phyloP scores from a whole-genome alignment of 1,284 basidiomycete species.

The Melampsora occidentalis region DNA sequence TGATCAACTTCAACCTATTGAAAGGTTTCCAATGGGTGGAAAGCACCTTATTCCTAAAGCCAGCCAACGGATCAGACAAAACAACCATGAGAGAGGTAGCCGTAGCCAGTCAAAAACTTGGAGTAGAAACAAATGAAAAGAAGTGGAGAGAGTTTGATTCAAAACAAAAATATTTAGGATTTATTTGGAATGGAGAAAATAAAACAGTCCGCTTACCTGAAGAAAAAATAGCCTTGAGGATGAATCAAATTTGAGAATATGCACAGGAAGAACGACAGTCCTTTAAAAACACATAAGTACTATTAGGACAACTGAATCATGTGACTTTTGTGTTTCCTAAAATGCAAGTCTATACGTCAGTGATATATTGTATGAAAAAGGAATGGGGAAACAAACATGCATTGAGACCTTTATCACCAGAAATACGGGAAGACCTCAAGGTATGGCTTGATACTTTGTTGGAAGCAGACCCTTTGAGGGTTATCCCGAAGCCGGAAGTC shows the following conservation, averaged over 20 bases:
- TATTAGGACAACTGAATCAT: not conserved
- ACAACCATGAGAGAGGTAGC: not conserved
- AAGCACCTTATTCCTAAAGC: not conserved
- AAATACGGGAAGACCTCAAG: not conserved
- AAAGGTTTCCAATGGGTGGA: not conserved
- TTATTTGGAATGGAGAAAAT: not conserved
- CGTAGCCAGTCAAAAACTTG: not conserved
- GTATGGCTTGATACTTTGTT: not conserved
- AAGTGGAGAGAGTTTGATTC: not conserved
- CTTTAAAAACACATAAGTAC: not conserved
- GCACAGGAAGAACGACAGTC: not conserved
- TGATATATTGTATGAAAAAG: not conserved
- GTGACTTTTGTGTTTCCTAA: slow-evolving; percentile 2
- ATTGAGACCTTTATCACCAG: not conserved
- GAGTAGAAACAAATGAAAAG: not conserved
- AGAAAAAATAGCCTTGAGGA: not conserved
- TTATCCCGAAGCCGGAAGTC: not conserved
- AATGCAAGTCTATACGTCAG: not conserved
- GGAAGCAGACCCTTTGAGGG: not conserved
- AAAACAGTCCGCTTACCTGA: not conserved
- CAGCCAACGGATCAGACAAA: no score
- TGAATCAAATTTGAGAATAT: not conserved
- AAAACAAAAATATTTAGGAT: no score
- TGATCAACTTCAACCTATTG: not conserved
- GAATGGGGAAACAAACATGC: not conserved